Base-by-base conservation (phyloP, 208 protist species). In the Acanthamoeba triangularis region DNA sequence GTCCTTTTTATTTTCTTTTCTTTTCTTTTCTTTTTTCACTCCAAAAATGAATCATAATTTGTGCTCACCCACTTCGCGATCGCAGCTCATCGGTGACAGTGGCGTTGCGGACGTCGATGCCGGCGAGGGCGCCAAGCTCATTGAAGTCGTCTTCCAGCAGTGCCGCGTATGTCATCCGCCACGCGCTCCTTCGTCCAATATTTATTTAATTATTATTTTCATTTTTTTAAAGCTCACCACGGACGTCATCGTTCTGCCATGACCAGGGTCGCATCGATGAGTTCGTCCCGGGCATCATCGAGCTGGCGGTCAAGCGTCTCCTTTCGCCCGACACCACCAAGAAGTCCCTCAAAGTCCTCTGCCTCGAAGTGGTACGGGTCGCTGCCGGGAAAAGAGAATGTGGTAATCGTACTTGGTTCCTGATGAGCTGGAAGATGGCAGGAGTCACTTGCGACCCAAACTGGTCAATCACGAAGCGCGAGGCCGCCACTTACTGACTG, bases 141-240 rank as follows among this genome's bases (percentile, higher is more conserved):
- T 90, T 25, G 82, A 90, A 65, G 49, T 90, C 16, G 82, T 90
- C n/a, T 8, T 90, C 54, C 82, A 90, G 56, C 23, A 90, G 30
- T 90, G 82, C 74, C 74, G 74, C 35, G 74, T 84, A 84, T 16
- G 74, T 59, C 44, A 3, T 2, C 25, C 33, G 14, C 13, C 72
- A 3, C 65, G 65, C 52, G 11, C 52, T 18, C 11, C 52, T 7
- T 59, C 11, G 16, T 59, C 16, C 16, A 18, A 7, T 59, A 18
- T 16, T 59, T 59, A 59, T 59, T 59, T n/a, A 59, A 59, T 59
- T 16, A 59, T 59, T 59, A 74, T 30, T 74, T n/a, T 23, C 16
- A 65, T 65, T 28, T 3, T 63, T 63, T 28, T 63, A n/a, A n/a
- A n/a, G n/a, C n/a, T 69, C 61, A 69, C 61, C 61, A 69, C 20